Evolutionary conservation across 1,284 basidiomycete species (phyloP).

Genomic region (Schizophyllum amplum): DNA sequence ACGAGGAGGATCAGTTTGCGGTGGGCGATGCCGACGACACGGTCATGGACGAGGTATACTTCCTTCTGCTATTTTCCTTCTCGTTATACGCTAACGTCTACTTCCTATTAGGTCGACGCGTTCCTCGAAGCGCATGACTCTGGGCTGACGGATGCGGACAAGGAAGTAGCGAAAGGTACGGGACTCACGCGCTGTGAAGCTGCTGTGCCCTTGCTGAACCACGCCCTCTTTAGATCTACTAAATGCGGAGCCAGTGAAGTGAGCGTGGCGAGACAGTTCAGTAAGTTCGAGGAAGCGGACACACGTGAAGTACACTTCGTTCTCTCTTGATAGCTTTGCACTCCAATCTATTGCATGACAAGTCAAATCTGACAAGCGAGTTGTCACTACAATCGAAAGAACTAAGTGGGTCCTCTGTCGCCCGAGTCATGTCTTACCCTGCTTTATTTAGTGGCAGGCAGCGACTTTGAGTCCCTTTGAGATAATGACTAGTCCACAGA

Average conservation of each 20-base stretch:
- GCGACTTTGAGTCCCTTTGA: too few relatives aligned
- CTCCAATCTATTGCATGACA: too few relatives aligned
- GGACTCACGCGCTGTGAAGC: constrained; percentile 2
- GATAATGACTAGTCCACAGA: too few relatives aligned
- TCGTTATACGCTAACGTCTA: constrained; percentile 5
- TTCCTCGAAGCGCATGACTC: constrained; percentile 89
- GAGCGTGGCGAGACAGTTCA: too few relatives aligned
- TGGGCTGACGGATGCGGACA: constrained; percentile 78
- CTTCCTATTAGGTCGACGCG: constrained; percentile 64
- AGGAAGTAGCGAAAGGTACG: constrained; percentile 72
- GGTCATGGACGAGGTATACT: constrained; percentile 78
- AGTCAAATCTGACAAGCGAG: too few relatives aligned
- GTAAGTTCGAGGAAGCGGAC: background rate
- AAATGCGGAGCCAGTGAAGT: constrained; percentile 56
- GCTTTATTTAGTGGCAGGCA: too few relatives aligned
- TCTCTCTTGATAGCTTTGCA: constrained; percentile 26
- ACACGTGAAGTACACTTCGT: constrained; percentile 23
- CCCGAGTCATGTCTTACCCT: too few relatives aligned
- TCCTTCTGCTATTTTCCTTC: background rate
- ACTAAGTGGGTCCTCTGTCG: too few relatives aligned
- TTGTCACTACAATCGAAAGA: too few relatives aligned
- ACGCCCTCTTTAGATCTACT: constrained; percentile 41
- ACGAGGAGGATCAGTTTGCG: constrained; percentile 63
- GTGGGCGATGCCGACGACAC: constrained; percentile 51
- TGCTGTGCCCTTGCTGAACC: constrained; percentile 1